A percentile compares a stretch with the other conserved stretches of the same genome.
Evolutionary conservation across 2,329 filamentous ascomycete species (phyloP).

Genomic region (Pestalotiopsis sp.): DNA sequence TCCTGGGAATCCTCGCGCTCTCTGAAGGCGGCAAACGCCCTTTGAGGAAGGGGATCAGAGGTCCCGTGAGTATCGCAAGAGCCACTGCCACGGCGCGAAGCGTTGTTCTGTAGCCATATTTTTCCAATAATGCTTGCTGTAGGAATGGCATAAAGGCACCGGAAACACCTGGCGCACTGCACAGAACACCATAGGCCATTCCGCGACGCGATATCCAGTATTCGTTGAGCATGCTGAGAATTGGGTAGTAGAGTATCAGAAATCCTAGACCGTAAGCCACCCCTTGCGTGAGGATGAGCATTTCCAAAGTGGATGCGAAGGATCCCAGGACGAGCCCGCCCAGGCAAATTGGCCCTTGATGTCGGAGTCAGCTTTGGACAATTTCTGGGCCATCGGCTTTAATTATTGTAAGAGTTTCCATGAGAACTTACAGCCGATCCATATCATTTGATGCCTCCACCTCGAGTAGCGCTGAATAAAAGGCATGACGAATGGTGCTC

Average conservation of each 20-base stretch:
- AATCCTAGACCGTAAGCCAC: slow-evolving; percentile 43
- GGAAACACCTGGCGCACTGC: slow-evolving; percentile 31
- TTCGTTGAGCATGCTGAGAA: slow-evolving; percentile 43
- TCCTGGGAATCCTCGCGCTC: slow-evolving; percentile 23
- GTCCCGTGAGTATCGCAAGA: slow-evolving; percentile 38
- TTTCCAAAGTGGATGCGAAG: slow-evolving; percentile 35
- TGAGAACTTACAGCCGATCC: slow-evolving; percentile 34
- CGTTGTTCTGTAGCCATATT: slow-evolving; percentile 40
- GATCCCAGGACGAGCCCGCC: slow-evolving; percentile 35
- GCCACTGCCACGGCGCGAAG: slow-evolving; percentile 38
- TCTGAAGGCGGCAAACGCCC: slow-evolving; percentile 35
- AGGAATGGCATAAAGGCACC: slow-evolving; percentile 40
- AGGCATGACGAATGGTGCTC: slow-evolving; percentile 35
- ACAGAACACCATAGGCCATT: slow-evolving; percentile 38
- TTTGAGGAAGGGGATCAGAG: slow-evolving; percentile 42
- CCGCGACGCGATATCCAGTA: slow-evolving; percentile 41
- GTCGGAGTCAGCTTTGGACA: not conserved
- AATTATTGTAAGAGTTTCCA: not conserved
- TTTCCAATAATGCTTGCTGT: slow-evolving; percentile 37
- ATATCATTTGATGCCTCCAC: slow-evolving; percentile 39
- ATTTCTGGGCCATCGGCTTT: too few relatives aligned
- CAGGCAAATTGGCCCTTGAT: slow-evolving; percentile 38
- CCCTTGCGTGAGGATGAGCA: slow-evolving; percentile 42
- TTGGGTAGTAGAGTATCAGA: slow-evolving; percentile 39
- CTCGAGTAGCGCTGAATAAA: slow-evolving; percentile 35